Evolutionary conservation across 352 stramenopile genomes (phyloP).

Genomic region (Phytopythium chamaehyphon): DNA sequence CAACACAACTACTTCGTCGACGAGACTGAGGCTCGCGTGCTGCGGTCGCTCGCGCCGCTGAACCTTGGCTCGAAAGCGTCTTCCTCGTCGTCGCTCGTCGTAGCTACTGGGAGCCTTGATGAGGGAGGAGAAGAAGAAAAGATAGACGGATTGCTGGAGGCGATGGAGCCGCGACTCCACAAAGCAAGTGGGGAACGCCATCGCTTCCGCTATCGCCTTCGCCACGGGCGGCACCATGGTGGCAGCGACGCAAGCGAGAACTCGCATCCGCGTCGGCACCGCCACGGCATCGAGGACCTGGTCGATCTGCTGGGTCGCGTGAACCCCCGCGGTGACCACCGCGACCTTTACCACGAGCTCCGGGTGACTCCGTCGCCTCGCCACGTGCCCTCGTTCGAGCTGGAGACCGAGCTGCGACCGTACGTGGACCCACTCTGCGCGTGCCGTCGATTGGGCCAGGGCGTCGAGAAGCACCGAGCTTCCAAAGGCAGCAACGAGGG

Average conservation of each 20-base stretch:
- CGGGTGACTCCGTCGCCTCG: not conserved
- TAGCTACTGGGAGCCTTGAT: not conserved
- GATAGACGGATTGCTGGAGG: not conserved
- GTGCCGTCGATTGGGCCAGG: not conserved
- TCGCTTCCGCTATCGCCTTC: not conserved
- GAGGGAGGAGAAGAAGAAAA: not conserved
- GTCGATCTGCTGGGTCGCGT: slow-evolving; percentile 1
- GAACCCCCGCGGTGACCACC: not conserved
- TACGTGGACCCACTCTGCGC: not conserved
- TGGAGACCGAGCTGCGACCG: not conserved
- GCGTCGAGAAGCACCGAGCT: not conserved
- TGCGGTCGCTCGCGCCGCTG: not conserved
- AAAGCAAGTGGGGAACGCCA: not conserved
- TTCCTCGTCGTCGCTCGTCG: not conserved
- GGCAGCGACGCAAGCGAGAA: not conserved
- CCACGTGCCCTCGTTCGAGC: not conserved
- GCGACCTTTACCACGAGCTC: not conserved
- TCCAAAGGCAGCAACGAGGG: not conserved
- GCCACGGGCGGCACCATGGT: not conserved
- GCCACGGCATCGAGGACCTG: slow-evolving; percentile 1
- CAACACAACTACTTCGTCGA: slow-evolving; percentile 35
- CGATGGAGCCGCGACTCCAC: no score
- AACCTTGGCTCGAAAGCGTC: not conserved
- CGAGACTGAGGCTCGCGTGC: slow-evolving; percentile 21
- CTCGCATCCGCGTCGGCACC: not conserved